Base-by-base conservation (phyloP, 2,329 filamentous ascomycete genomes). In the Neopestalotiopsis rosae region DNA sequence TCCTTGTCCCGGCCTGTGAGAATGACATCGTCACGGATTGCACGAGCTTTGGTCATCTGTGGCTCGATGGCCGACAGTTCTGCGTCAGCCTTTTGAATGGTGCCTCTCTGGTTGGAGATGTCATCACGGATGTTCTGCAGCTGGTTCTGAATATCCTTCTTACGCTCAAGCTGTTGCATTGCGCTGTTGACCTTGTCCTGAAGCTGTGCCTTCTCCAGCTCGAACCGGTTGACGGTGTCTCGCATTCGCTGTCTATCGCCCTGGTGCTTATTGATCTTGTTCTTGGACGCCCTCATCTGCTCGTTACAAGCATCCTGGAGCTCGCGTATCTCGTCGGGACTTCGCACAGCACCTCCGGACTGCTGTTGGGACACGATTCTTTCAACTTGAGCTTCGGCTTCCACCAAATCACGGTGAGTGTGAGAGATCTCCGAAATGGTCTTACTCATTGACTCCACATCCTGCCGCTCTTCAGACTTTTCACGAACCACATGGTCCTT, bases 261-360 rank as follows among this genome's bases (percentile, higher is more conserved):
- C 0, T 86, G 88, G 40, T 97, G 81, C 74, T 92, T 92, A 6
- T 87, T 81, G 13, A 95, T 85, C 58, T 85, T 87, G 57, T 84
- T 84, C 76, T 93, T 94, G 34, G 90, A 81, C 28, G 82, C 81
- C 67, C 91, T 89, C 72, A 90, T 86, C 76, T 93, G 89, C 70
- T 94, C 93, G 24, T 87, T 88, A 68, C 91, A 86, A 20, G 83
- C 81, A 62, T 89, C 89, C 70, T 94, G 89, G 62, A 94, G 89
- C 66, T 93, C 90, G 74, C 96, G 92, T 66, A 98, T 94, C 72
- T 96, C 93, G 67, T 97, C 93, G 6, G 94, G 87, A 38, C 92
- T 93, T 71, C 93, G 89, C 14, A 89, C 87, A 10, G 86, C 79
- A 13, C 88, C 88, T 32, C 87, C 85, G 14, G 91, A 88, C 75